These are phyloP conservation scores for Penicillium sumatraense DNA, from an alignment of 2,329 filamentous ascomycete species.

Conservation along the genomic window DNA sequence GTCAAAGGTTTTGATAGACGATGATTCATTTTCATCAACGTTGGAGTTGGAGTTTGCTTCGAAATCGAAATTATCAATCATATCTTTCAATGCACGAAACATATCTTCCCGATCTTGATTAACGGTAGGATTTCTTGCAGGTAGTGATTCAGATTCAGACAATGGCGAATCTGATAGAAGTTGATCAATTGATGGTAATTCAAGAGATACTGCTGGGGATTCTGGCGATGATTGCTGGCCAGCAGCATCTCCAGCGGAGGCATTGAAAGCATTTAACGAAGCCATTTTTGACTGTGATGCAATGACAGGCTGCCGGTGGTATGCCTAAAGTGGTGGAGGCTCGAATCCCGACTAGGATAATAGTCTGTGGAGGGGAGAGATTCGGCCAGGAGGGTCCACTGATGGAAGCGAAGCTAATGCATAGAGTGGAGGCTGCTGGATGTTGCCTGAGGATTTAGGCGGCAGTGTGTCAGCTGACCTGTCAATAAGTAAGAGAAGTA, in stretches of 20 bases:
- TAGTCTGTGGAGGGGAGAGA: neutral
- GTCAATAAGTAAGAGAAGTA: neutral
- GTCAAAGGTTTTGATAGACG: slow-evolving; percentile 28
- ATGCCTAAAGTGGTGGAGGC: slow-evolving; percentile 5
- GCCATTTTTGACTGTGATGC: slow-evolving; percentile 17
- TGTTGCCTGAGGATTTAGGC: slow-evolving; percentile 29
- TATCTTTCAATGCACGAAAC: slow-evolving; percentile 37
- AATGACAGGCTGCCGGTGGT: slow-evolving; percentile 4
- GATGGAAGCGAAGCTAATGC: neutral
- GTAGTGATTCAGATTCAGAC: too few species aligned
- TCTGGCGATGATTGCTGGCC: neutral
- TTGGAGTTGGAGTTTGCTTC: too few species aligned
- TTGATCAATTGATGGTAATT: slow-evolving; percentile 31
- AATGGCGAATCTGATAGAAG: slow-evolving; percentile 30
- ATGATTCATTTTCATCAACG: slow-evolving; percentile 31
- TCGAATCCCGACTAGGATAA: slow-evolving; percentile 5
- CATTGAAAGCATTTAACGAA: slow-evolving; percentile 18
- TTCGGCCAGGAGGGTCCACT: neutral
- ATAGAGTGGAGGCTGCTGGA: slow-evolving; percentile 5
- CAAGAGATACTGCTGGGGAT: slow-evolving; percentile 12
- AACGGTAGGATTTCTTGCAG: slow-evolving; percentile 23
- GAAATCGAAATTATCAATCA: slow-evolving; percentile 32
- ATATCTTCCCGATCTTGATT: slow-evolving; percentile 38
- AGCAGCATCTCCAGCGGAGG: slow-evolving; percentile 6
- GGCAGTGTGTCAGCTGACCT: slow-evolving; percentile 7